These are phyloP conservation scores for Triadica sebifera DNA, from an alignment of 345 rosid genomes.

Conservation along the genomic window DNA sequence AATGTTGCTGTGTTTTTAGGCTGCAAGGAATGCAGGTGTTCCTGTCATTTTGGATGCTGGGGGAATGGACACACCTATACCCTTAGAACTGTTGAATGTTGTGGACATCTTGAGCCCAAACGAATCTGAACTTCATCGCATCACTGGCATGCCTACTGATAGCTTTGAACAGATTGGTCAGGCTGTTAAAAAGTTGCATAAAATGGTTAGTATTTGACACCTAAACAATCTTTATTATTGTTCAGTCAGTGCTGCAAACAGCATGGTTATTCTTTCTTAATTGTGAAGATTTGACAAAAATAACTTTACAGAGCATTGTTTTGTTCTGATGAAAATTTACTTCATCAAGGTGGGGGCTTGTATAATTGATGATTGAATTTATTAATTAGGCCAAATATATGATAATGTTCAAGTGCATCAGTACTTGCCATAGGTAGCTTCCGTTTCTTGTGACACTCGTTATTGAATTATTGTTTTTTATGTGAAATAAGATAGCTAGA, in stretches of 20 bases:
- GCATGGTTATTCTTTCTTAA: neutral
- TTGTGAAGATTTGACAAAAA: neutral
- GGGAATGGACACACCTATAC: conserved; percentile 89
- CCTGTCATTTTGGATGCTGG: conserved; percentile 91
- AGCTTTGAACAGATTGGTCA: conserved; percentile 63
- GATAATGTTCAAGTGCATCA: neutral
- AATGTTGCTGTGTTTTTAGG: conserved; percentile 42
- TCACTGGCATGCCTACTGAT: conserved; percentile 76
- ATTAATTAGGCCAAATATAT: neutral
- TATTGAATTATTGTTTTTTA: no score
- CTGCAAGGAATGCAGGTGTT: conserved; percentile 77
- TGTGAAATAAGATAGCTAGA: neutral
- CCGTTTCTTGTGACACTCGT: no score
- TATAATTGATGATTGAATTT: neutral
- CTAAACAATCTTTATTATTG: neutral
- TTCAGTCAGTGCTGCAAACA: neutral
- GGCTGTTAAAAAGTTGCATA: conserved; percentile 63
- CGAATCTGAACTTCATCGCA: conserved; percentile 77
- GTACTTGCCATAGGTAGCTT: neutral
- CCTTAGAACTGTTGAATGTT: conserved; percentile 56
- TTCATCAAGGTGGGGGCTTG: neutral
- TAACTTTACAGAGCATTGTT: neutral
- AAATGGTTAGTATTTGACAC: conserved; percentile 48
- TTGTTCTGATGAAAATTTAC: neutral
- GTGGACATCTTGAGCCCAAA: conserved; percentile 89